phyloP scores from a whole-genome alignment of 73 alveolate genomes.

The Paramecium caudatum region DNA sequence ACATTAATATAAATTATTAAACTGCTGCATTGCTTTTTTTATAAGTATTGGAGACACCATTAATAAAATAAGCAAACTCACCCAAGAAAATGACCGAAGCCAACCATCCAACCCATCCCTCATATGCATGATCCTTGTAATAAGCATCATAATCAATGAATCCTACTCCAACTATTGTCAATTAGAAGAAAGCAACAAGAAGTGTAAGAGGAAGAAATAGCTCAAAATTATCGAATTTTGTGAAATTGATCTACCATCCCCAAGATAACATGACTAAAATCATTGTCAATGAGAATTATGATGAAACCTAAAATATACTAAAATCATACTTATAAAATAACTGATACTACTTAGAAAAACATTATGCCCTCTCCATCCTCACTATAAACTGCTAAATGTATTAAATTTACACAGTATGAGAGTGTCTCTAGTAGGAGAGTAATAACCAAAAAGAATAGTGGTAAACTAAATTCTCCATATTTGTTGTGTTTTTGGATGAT shows the following conservation, averaged over 20 bases:
- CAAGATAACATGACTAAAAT: constrained; percentile 61
- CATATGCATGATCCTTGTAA: constrained; percentile 65
- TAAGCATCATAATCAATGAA: constrained; percentile 69
- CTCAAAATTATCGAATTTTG: constrained; percentile 72
- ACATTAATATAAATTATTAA: not conserved
- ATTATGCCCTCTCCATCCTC: constrained; percentile 70
- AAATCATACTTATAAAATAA: constrained; percentile 1
- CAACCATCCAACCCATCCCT: constrained; percentile 73
- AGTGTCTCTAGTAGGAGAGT: constrained; percentile 56
- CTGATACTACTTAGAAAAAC: constrained; percentile 11
- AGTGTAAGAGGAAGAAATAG: constrained; percentile 57
- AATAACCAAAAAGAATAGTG: constrained; percentile 41
- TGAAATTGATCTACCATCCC: constrained; percentile 76
- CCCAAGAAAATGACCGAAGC: constrained; percentile 44
- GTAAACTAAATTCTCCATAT: constrained; percentile 68
- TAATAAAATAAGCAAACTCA: constrained; percentile 24
- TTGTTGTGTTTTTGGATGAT: constrained; percentile 37
- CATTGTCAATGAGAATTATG: constrained; percentile 45
- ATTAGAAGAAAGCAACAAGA: constrained; percentile 60
- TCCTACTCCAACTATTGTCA: constrained; percentile 76
- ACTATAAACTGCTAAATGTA: constrained; percentile 66
- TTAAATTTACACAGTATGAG: not conserved
- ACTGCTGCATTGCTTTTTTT: constrained; percentile 6
- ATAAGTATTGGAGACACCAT: constrained; percentile 35
- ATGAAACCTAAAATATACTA: not conserved